These are phyloP conservation scores for Diaporthe sp. DNA, from an alignment of 2,329 filamentous ascomycete species.

Conservation along the genomic window DNA sequence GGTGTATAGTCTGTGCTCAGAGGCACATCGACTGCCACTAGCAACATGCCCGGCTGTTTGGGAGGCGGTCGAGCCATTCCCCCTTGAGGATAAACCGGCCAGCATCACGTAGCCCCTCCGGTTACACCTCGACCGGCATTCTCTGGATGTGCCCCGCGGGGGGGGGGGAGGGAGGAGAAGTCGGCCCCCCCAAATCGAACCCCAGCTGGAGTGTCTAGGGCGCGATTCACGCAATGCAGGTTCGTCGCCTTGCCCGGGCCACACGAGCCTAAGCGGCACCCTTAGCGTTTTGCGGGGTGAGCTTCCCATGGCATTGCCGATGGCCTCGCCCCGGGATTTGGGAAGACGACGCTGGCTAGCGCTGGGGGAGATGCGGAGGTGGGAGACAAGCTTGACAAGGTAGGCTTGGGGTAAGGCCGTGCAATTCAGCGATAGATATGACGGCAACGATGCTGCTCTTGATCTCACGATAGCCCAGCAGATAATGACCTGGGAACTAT, in stretches of 20 bases:
- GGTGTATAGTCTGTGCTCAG: slow-evolving; percentile 12
- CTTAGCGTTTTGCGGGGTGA: slow-evolving; percentile 16
- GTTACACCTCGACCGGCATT: not conserved
- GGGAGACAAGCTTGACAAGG: not conserved
- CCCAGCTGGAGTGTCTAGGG: slow-evolving; percentile 6
- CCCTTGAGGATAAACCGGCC: not conserved
- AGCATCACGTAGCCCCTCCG: not conserved
- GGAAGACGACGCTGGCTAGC: not conserved
- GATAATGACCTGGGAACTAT: not conserved
- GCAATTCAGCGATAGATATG: slow-evolving; percentile 17
- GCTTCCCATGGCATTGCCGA: slow-evolving; percentile 17
- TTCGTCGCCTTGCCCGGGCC: slow-evolving; percentile 19
- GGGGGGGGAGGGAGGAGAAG: not conserved
- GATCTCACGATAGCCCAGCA: not conserved
- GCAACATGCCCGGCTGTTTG: slow-evolving; percentile 6
- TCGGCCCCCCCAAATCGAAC: not conserved
- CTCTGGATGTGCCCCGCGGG: not conserved
- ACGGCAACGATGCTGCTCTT: not conserved
- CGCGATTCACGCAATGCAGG: slow-evolving; percentile 22
- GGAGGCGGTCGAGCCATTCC: slow-evolving; percentile 27
- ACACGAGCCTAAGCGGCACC: slow-evolving; percentile 8
- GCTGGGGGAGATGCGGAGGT: not conserved
- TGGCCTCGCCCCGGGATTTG: slow-evolving; percentile 1
- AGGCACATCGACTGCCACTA: not conserved
- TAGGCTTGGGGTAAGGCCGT: slow-evolving; percentile 10